Conservation (phyloP, 163 green algal species). For the Trebouxiophyceae sp. region DNA sequence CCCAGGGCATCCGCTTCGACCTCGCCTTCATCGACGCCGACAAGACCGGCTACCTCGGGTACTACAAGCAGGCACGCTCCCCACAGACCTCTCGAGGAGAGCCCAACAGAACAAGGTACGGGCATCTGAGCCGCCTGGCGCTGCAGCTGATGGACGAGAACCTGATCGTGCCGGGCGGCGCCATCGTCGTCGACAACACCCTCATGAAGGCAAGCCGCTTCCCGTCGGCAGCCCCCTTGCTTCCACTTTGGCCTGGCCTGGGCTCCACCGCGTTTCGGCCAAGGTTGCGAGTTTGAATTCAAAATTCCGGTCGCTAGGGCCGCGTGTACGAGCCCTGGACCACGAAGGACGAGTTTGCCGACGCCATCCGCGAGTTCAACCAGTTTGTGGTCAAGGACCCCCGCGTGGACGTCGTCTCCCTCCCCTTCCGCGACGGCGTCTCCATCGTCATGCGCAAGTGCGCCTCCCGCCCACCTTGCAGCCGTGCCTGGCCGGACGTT, state of each 20-base stretch:
- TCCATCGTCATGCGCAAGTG: slow-evolving; percentile 29
- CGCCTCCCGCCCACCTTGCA: too few relatives aligned
- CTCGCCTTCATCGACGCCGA: slow-evolving; percentile 47
- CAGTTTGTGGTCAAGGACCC: slow-evolving; percentile 26
- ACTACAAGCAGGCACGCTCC: slow-evolving; percentile 34
- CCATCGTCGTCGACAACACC: slow-evolving; percentile 47
- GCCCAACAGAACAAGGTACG: too few relatives aligned
- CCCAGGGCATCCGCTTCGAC: slow-evolving; percentile 25
- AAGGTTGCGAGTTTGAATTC: neutral
- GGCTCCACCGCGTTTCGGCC: neutral
- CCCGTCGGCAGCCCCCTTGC: too few relatives aligned
- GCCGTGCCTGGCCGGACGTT: too few relatives aligned
- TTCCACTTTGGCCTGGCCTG: too few relatives aligned
- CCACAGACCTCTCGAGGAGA: too few relatives aligned
- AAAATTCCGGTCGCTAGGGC: slow-evolving; percentile 27
- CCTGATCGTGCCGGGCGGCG: slow-evolving; percentile 30
- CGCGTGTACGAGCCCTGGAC: slow-evolving; percentile 22
- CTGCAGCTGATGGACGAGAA: slow-evolving; percentile 32
- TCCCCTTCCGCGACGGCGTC: slow-evolving; percentile 39
- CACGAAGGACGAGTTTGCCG: slow-evolving; percentile 21
- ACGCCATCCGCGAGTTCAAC: slow-evolving; percentile 46
- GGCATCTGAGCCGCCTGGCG: too few relatives aligned
- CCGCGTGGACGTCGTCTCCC: slow-evolving; percentile 26
- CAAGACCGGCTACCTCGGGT: slow-evolving; percentile 40
- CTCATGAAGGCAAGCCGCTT: slow-evolving; percentile 44